phyloP scores from a whole-genome alignment of 1,284 basidiomycete species.

The Xanthoconium separans region DNA sequence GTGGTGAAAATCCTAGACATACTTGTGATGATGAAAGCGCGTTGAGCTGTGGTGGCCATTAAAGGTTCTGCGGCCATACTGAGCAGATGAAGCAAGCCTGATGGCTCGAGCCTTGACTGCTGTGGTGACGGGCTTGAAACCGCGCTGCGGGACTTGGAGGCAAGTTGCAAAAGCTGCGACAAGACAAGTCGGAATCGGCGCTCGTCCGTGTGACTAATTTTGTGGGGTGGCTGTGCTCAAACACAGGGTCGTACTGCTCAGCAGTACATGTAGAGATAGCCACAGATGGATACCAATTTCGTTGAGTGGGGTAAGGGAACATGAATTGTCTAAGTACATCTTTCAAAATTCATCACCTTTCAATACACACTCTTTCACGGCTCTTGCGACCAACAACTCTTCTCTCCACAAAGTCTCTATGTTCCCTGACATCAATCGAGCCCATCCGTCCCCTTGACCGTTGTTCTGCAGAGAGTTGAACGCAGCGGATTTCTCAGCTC shows the following conservation, averaged over 20 bases:
- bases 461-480: background rate
- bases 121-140: conserved; percentile 4
- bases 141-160: background rate
- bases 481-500: conserved; percentile 28
- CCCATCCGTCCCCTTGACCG: conserved; percentile 24
- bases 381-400: conserved; percentile 52
- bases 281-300: no score
- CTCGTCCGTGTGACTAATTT: background rate
- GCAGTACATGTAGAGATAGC: no score
- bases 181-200: background rate
- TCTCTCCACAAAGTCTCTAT: conserved; percentile 43
- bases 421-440: conserved; percentile 33
- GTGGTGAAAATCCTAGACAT: conserved; percentile 24
- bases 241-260: no score
- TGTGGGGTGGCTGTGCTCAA: conserved; percentile 15
- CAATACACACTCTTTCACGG: conserved; percentile 44
- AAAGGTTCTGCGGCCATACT: conserved; percentile 66
- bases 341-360: conserved; percentile 37
- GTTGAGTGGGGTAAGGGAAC: no score
- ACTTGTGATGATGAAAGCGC: conserved; percentile 66
- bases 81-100: conserved; percentile 14
- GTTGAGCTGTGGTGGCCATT: conserved; percentile 63
- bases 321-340: background rate
- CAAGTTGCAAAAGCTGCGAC: background rate
- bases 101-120: conserved; percentile 8